Base-by-base conservation (phyloP, 352 stramenopile genomes). In the Phytophthora hibernalis region DNA sequence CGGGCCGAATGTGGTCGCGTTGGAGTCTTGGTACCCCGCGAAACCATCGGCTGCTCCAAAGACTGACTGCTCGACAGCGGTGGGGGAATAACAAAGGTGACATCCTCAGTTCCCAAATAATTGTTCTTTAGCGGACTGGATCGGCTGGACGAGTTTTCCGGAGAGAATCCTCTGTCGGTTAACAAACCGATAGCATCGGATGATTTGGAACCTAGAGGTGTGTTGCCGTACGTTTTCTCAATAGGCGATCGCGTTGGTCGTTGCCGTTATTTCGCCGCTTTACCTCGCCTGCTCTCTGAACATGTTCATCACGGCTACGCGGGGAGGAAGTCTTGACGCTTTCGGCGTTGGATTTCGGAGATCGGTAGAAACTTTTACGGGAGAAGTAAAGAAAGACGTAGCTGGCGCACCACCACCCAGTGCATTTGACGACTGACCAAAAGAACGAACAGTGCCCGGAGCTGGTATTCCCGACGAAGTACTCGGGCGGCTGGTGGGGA, bases 201-300 rank as follows among this genome's bases (percentile, higher is more conserved):
- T n/a, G 66, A 55, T 40, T 74, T 66, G 13, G 44, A 55, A 42
- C 72, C 20, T 49, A 57, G 28, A 61, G 61, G 66, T 40, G 55
- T 18, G 6, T 52, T 76, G 22, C 81, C 82, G 53, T 90, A 90
- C 15, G 79, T 90, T 63, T 81, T 77, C 40, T 40, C 12, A 90
- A 37, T 20, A 80, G 37, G 4, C 67, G 72, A 35, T 90, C 75
- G n/a, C 82, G 77, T 56, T 84, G 72, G 44, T 72, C 77, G 10
- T 48, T 77, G 0, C 53, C 61, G 47, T 83, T 87, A n/a, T 70
- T 72, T n/a, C 68, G 64, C 10, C 72, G 68, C 57, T 79, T 80
- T 22, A 68, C 53, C 16, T 62, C 64, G 7, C 66, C 56, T 44
- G 60, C 61, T 48, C 74, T 52, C 38, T 73, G 72, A 2, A 57